Percentiles rank a stretch among this genome's conserved stretches.
These are phyloP conservation scores for Vinca major DNA, from an alignment of 305 asterid species.

Conservation along the genomic window DNA sequence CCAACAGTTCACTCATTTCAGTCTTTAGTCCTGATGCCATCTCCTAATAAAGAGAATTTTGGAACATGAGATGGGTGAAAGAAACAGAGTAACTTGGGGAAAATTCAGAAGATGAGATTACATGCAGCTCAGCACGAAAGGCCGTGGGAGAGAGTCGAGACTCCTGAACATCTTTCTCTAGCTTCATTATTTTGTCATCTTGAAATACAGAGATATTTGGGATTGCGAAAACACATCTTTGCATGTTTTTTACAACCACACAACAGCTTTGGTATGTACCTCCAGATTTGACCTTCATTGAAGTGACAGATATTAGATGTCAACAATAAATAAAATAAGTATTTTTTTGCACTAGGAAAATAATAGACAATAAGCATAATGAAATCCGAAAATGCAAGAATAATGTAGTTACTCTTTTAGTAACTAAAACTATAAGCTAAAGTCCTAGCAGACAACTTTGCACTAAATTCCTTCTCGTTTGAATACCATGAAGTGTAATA, in stretches of 20 bases:
- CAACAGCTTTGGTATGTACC: conserved; percentile 81
- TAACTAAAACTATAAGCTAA: not conserved
- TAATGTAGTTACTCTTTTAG: not conserved
- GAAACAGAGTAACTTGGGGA: conserved; percentile 14
- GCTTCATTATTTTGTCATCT: conserved; percentile 35
- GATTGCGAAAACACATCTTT: conserved; percentile 82
- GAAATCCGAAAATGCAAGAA: not conserved
- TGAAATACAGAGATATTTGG: conserved; percentile 54
- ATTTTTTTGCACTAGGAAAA: not conserved
- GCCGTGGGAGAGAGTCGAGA: conserved; percentile 40
- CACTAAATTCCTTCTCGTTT: not conserved
- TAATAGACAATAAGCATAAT: not conserved
- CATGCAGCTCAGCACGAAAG: conserved; percentile 56
- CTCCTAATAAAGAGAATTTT: conserved; percentile 37
- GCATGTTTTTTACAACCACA: conserved; percentile 71
- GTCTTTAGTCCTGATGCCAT: conserved; percentile 70
- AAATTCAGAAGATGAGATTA: conserved; percentile 24
- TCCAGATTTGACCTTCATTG: conserved; percentile 68
- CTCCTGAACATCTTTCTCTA: conserved; percentile 54
- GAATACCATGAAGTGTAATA: not conserved
- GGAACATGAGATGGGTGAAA: conserved; percentile 19
- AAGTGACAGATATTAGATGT: conserved; percentile 22
- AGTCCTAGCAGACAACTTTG: not conserved
- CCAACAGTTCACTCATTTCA: conserved; percentile 51
- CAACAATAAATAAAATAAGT: conserved; percentile 6